Conservation (phyloP, 1,284 basidiomycete species). For the Entoloma clypeatum region DNA sequence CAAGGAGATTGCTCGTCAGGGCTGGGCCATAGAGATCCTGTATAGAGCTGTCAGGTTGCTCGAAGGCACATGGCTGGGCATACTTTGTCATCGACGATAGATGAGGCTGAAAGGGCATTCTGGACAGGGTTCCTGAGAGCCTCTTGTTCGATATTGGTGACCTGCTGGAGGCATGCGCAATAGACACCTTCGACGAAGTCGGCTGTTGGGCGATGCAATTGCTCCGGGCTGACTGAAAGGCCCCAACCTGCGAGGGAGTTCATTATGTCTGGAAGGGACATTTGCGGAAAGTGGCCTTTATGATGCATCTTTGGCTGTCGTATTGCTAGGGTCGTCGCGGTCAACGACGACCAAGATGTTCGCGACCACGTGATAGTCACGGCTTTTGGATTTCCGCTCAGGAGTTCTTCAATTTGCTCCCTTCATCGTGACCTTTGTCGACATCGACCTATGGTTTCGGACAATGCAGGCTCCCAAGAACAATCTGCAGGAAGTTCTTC, state of each 20-base stretch:
- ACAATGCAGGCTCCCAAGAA: slow-evolving; percentile 30
- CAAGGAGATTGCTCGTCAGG: slow-evolving; percentile 57
- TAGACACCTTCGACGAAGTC: slow-evolving; percentile 71
- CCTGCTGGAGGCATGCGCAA: slow-evolving; percentile 63
- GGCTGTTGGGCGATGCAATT: slow-evolving; percentile 64
- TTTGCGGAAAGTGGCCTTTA: slow-evolving; percentile 58
- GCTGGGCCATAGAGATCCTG: slow-evolving; percentile 64
- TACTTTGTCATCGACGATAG: slow-evolving; percentile 54
- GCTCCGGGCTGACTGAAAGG: slow-evolving; percentile 60
- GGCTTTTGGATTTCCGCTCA: slow-evolving; percentile 9
- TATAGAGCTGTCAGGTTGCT: slow-evolving; percentile 1
- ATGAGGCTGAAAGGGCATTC: slow-evolving; percentile 47
- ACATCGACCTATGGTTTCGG: not conserved
- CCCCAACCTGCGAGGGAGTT: slow-evolving; percentile 62
- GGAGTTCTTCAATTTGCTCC: slow-evolving; percentile 9
- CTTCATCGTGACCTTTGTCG: slow-evolving; percentile 3
- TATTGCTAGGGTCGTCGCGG: slow-evolving; percentile 34
- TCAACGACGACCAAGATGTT: slow-evolving; percentile 16
- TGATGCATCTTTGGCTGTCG: too few relatives aligned
- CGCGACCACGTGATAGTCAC: slow-evolving; percentile 29
- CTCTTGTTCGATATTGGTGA: slow-evolving; percentile 62
- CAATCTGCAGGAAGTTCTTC: slow-evolving; percentile 37
- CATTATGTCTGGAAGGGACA: slow-evolving; percentile 60
- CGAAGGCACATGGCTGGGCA: slow-evolving; percentile 13
- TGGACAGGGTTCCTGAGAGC: slow-evolving; percentile 58